These are phyloP conservation scores for Schwanniomyces pseudopolymorphus DNA, from an alignment of 805 yeast species.

Conservation along the genomic window DNA sequence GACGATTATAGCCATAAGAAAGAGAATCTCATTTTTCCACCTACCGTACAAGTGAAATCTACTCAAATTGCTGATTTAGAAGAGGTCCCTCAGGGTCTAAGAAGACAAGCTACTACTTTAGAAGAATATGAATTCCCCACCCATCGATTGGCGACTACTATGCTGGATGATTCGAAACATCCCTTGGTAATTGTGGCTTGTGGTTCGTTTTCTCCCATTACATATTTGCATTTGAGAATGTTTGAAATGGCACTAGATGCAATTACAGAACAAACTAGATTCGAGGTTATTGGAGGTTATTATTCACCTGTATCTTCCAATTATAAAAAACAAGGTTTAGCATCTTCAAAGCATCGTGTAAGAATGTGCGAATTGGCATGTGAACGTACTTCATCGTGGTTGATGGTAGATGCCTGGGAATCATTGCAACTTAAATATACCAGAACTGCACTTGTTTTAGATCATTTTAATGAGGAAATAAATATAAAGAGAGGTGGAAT, in stretches of 20 bases:
- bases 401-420: slow-evolving; percentile 99
- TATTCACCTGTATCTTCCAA: slow-evolving; percentile 94
- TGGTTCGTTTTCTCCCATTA: slow-evolving; percentile 95
- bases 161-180: slow-evolving; percentile 72
- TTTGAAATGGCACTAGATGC: slow-evolving; percentile 98
- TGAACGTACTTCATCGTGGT: slow-evolving; percentile 94
- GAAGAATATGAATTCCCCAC: slow-evolving; percentile 79
- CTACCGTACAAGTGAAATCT: slow-evolving; percentile 46
- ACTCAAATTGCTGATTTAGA: slow-evolving; percentile 88
- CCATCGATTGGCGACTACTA: slow-evolving; percentile 71
- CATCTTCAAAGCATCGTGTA: slow-evolving; percentile 85
- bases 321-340: slow-evolving; percentile 90
- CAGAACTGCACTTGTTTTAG: slow-evolving; percentile 91
- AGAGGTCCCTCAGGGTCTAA: slow-evolving; percentile 94
- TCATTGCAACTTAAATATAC: slow-evolving; percentile 87
- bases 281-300: slow-evolving; percentile 95
- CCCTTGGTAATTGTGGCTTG: slow-evolving; percentile 96
- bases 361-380: slow-evolving; percentile 98
- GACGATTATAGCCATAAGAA: slow-evolving; percentile 22
- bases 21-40: slow-evolving; percentile 26
- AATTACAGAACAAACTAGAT: slow-evolving; percentile 84
- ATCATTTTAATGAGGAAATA: slow-evolving; percentile 94
- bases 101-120: slow-evolving; percentile 76
- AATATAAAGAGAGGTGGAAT: slow-evolving; percentile 90
- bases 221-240: slow-evolving; percentile 93